Evolutionary conservation across 352 stramenopile species (phyloP).

Genomic region (Elongisporangium prolatum): DNA sequence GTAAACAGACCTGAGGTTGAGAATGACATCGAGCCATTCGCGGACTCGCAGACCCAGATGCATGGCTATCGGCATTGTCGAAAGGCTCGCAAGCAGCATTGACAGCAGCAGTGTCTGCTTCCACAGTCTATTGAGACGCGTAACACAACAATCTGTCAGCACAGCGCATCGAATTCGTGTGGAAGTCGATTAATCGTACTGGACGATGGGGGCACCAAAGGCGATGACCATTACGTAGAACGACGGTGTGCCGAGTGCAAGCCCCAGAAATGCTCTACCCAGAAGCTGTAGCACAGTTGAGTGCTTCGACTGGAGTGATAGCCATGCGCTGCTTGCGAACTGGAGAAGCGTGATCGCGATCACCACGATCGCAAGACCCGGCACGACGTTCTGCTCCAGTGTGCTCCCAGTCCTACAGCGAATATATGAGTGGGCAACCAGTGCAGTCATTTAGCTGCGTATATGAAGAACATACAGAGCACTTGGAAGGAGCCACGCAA

Average conservation of each 20-base stretch:
- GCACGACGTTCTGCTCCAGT: slow-evolving; percentile 47
- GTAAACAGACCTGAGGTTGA: slow-evolving; percentile 37
- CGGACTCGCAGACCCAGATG: slow-evolving; percentile 25
- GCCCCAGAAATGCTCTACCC: slow-evolving; percentile 17
- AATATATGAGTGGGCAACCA: neutral
- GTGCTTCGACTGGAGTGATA: slow-evolving; percentile 21
- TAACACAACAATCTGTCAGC: slow-evolving; percentile 6
- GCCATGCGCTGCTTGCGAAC: slow-evolving; percentile 20
- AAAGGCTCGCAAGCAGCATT: slow-evolving; percentile 43
- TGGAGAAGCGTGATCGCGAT: slow-evolving; percentile 18
- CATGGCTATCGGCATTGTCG: slow-evolving; percentile 38
- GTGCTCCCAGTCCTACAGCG: slow-evolving; percentile 18
- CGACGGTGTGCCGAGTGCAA: slow-evolving; percentile 28
- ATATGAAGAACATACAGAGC: slow-evolving; percentile 17
- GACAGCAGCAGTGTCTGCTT: slow-evolving; percentile 58
- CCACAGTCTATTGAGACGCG: slow-evolving; percentile 34
- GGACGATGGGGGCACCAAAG: slow-evolving; percentile 65
- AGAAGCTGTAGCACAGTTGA: slow-evolving; percentile 4
- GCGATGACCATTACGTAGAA: slow-evolving; percentile 65
- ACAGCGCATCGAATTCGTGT: no score
- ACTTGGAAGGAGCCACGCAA: slow-evolving; percentile 15
- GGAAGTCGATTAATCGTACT: slow-evolving; percentile 29
- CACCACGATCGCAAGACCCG: slow-evolving; percentile 34
- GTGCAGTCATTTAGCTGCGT: neutral
- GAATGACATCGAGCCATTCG: slow-evolving; percentile 49